A percentile compares a stretch with the other conserved stretches of the same genome.
phyloP scores from a whole-genome alignment of 495 filamentous ascomycete species.

The Penicillium steckii region DNA sequence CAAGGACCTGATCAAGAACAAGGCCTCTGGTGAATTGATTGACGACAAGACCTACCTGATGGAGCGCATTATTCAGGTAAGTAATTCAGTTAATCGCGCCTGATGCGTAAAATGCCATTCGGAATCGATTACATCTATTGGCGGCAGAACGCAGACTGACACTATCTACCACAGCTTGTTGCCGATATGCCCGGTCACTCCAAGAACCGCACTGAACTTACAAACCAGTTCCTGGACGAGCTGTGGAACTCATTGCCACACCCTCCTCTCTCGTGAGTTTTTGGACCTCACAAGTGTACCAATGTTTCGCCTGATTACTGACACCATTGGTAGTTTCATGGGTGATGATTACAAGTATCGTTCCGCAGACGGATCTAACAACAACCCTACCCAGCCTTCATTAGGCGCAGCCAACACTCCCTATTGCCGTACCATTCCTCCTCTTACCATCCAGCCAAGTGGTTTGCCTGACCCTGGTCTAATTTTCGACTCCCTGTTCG shows the following conservation, averaged over 20 bases:
- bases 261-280: constrained; percentile 49
- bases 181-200: constrained; percentile 61
- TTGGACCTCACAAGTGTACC: neutral
- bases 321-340: constrained; percentile 45
- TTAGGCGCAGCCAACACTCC: constrained; percentile 55
- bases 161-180: constrained; percentile 49
- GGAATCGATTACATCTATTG: neutral
- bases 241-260: constrained; percentile 63
- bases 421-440: constrained; percentile 53
- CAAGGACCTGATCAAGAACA: constrained; percentile 50
- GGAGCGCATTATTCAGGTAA: constrained; percentile 70
- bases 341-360: constrained; percentile 67
- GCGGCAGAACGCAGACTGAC: neutral
- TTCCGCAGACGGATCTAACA: constrained; percentile 71
- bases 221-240: constrained; percentile 66
- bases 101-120: no score
- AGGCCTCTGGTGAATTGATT: constrained; percentile 53
- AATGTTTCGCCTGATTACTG: constrained; percentile 3
- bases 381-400: constrained; percentile 56
- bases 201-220: constrained; percentile 61
- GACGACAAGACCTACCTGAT: constrained; percentile 82
- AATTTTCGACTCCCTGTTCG: constrained; percentile 54
- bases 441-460: constrained; percentile 49
- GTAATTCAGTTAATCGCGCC: no score
- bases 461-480: constrained; percentile 53